Evolutionary conservation across 805 yeast genomes (phyloP).

Genomic region (Spathaspora passalidarum): DNA sequence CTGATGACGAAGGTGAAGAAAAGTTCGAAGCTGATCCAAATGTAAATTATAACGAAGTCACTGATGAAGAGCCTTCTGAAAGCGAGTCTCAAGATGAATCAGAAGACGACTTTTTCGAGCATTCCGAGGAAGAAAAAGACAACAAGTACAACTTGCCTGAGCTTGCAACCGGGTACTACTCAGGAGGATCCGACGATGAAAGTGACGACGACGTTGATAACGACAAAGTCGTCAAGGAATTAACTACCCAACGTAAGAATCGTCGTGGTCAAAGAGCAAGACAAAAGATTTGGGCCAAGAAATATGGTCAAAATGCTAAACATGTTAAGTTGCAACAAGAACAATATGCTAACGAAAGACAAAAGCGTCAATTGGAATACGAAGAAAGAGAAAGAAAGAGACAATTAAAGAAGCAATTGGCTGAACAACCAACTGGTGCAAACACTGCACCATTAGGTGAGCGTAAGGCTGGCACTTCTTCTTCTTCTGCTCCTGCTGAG

Average conservation of each 20-base stretch:
- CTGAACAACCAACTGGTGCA: slow-evolving; percentile 36
- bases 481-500: slow-evolving; percentile 22
- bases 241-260: slow-evolving; percentile 66
- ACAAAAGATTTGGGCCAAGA: slow-evolving; percentile 93
- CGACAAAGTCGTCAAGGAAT: slow-evolving; percentile 50
- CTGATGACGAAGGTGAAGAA: slow-evolving; percentile 30
- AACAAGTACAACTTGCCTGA: slow-evolving; percentile 53
- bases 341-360: slow-evolving; percentile 52
- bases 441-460: slow-evolving; percentile 38
- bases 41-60: slow-evolving; percentile 54
- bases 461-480: slow-evolving; percentile 16
- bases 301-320: slow-evolving; percentile 79
- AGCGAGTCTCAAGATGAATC: slow-evolving; percentile 28
- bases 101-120: slow-evolving; percentile 36
- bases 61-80: slow-evolving; percentile 62
- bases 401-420: slow-evolving; percentile 46
- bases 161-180: slow-evolving; percentile 74
- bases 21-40: slow-evolving; percentile 29
- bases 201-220: slow-evolving; percentile 38
- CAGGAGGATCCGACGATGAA: slow-evolving; percentile 77
- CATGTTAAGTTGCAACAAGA: slow-evolving; percentile 72
- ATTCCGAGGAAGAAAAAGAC: slow-evolving; percentile 6
- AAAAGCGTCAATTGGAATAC: slow-evolving; percentile 57
- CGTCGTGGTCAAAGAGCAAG: slow-evolving; percentile 97
- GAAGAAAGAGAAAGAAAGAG: slow-evolving; percentile 74